Percentiles rank a stretch among this genome's conserved stretches.
Conservation (phyloP, 140 eudicot species). For the Eryngium alpinum region DNA sequence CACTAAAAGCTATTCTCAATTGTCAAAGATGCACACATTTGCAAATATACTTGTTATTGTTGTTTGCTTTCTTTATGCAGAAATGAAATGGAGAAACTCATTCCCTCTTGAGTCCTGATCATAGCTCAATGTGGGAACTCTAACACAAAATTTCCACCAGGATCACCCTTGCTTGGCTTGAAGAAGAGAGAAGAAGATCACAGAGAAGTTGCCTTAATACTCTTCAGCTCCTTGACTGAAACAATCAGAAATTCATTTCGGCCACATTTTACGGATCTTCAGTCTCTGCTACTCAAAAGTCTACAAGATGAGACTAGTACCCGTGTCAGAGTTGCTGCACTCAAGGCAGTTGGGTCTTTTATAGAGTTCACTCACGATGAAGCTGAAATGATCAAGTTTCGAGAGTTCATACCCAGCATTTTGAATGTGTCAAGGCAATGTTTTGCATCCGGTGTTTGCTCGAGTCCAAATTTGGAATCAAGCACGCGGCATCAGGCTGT, state of each 20-base stretch:
- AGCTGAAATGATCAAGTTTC: constrained; percentile 65
- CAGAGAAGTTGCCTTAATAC: constrained; percentile 87
- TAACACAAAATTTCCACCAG: no score
- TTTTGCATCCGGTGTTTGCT: constrained; percentile 87
- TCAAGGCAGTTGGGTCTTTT: constrained; percentile 94
- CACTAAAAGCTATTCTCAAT: no score
- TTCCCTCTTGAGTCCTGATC: no score
- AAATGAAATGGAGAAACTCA: no score
- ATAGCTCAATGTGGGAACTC: no score
- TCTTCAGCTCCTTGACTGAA: constrained; percentile 88
- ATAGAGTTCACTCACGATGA: constrained; percentile 84
- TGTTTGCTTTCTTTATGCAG: no score
- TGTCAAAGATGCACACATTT: no score
- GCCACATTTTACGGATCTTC: constrained; percentile 80
- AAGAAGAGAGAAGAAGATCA: no score
- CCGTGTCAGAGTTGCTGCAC: constrained; percentile 90
- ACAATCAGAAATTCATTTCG: constrained; percentile 80
- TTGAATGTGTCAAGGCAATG: constrained; percentile 83
- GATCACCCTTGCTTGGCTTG: no score
- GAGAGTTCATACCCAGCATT: constrained; percentile 86
- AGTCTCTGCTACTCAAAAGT: constrained; percentile 72
- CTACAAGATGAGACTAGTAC: constrained; percentile 84
- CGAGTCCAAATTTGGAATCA: constrained; percentile 68
- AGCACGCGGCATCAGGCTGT: constrained; percentile 96
- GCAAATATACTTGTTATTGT: no score